Base-by-base conservation (phyloP, 1,139 yeast genomes). In the Candida sp. region DNA sequence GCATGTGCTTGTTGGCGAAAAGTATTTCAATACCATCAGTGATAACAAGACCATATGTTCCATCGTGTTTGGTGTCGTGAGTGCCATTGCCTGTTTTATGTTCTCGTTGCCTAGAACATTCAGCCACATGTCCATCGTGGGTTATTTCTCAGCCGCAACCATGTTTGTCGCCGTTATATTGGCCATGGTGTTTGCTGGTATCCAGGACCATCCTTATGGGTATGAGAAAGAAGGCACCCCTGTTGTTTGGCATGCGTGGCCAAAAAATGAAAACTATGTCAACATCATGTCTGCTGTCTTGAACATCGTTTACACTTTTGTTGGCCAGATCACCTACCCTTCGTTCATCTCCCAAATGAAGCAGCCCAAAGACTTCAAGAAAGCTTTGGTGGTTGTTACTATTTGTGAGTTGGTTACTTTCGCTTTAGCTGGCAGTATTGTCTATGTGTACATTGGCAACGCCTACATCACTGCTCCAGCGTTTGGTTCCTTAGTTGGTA, bases 241-340 rank as follows among this genome's bases (percentile, higher is more conserved):
- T 3, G 80, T 81, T 17, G 58, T 58, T 8, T 81, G 77, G 73
- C 63, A 66, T 41, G 63, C 79, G 30, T 80, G 83, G 80, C 84
- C 86, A 1, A 54, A 70, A 51, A 86, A 83, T 3, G 80, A 85
- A 25, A 71, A 79, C 5, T 83, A 73, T 54, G 85, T 81, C n/a
- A 62, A 67, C 30, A 86, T 74, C 4, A 81, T 83, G 86, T 67
- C 75, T 42, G 88, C 88, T 0, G 73, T 78, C 55, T 70, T 84
- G 58, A 84, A 84, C 65, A 83, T 84, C 56, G 82, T 81, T 32
- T 84, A 82, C 64, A 82, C 87, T 1, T 83, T 84, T 65, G 87
- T 83, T 32, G 88, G 88, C 3, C 88, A 84, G 64, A 79, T 83
- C 61, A 80, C 85, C 3, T 82, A 82, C 56, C 88, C 88, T 0